Evolutionary conservation across 305 asterid species (phyloP), one percentile per base, ranked within the genome.

Genomic region (Withania somnifera): DNA sequence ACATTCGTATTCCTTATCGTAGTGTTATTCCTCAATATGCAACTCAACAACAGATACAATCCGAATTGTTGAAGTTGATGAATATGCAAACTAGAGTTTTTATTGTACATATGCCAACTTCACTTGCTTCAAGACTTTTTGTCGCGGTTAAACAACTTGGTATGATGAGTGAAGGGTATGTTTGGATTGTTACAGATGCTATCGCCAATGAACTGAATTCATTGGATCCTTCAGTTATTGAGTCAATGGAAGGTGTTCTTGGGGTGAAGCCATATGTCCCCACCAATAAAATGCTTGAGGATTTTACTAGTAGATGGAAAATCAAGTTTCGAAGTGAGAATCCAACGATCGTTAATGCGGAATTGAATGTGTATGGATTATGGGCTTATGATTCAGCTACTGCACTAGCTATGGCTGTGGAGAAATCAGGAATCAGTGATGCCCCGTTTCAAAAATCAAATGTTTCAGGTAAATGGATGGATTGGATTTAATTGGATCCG

Each of bases 371-470:
- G 11, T 89, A 66, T 57, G 89, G 89, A 26, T 26, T 92, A 17
- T 85, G 95, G 95, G 95, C 94, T 30, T 88, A 90, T 79, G 93
- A 91, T 82, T 79, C 93, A 2, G 85, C 92, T 6, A 79, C 66
- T n/a, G 91, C 94, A 38, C 85, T 92, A 11, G 97, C 97, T 30
- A 89, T 89, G 84, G 93, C 97, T 13, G 84, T 82, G 19, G 95
- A 93, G 84, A 82, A 77, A 47, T 88, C 91, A 22, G 77, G 69
- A 58, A 36, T 47, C 6, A 26, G 7, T 6, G 82, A 83, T 11
- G 45, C 80, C 6, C 81, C 13, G 6, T 89, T 85, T 79, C 85
- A 13, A 36, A 64, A 81, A 17, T 20, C 78, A 0, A 82, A 77
- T 1, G 19, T 11, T 30, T 81, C 90, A 5, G 42, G 75, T 19